phyloP scores from a whole-genome alignment of 2,329 filamentous ascomycete species.

The Claviceps quebecensis region DNA sequence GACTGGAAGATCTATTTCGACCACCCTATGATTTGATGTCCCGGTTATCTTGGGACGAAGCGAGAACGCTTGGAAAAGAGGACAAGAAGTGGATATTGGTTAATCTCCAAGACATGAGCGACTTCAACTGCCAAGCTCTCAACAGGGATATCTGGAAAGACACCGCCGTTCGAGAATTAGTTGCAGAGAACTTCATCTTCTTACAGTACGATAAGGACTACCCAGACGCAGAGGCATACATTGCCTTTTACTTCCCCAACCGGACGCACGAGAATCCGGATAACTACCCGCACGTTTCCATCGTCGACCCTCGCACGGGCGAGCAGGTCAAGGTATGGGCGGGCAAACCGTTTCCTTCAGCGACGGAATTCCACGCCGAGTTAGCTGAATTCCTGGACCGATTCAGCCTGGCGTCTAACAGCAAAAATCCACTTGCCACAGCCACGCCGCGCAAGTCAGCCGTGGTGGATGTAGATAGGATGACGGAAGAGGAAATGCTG shows the following conservation, averaged over 20 bases:
- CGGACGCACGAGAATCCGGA: slow-evolving; percentile 64
- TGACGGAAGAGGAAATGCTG: slow-evolving; percentile 96
- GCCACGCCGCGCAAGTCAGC: slow-evolving; percentile 46
- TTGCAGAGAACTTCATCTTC: slow-evolving; percentile 90
- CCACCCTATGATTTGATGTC: slow-evolving; percentile 87
- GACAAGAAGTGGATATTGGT: slow-evolving; percentile 89
- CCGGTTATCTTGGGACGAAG: slow-evolving; percentile 66
- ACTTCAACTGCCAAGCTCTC: slow-evolving; percentile 87
- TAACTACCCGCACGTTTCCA: slow-evolving; percentile 90
- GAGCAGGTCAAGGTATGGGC: slow-evolving; percentile 97
- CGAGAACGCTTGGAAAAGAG: slow-evolving; percentile 72
- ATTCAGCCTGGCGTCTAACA: slow-evolving; percentile 76
- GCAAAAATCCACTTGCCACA: slow-evolving; percentile 83
- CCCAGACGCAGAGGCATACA: slow-evolving; percentile 60
- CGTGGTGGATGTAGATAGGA: slow-evolving; percentile 62
- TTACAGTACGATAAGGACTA: slow-evolving; percentile 87
- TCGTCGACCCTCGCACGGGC: slow-evolving; percentile 87
- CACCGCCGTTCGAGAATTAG: slow-evolving; percentile 57
- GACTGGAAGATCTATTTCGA: slow-evolving; percentile 81
- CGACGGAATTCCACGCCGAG: slow-evolving; percentile 76
- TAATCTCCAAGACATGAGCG: slow-evolving; percentile 83
- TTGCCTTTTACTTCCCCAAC: slow-evolving; percentile 74
- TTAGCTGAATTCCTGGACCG: slow-evolving; percentile 93
- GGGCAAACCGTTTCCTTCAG: slow-evolving; percentile 60
- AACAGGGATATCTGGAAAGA: slow-evolving; percentile 98